Percentiles rank a stretch among this genome's conserved stretches.
Evolutionary conservation across 2,329 filamentous ascomycete species (phyloP).

Genomic region (Aspergillus pseudonomiae): DNA sequence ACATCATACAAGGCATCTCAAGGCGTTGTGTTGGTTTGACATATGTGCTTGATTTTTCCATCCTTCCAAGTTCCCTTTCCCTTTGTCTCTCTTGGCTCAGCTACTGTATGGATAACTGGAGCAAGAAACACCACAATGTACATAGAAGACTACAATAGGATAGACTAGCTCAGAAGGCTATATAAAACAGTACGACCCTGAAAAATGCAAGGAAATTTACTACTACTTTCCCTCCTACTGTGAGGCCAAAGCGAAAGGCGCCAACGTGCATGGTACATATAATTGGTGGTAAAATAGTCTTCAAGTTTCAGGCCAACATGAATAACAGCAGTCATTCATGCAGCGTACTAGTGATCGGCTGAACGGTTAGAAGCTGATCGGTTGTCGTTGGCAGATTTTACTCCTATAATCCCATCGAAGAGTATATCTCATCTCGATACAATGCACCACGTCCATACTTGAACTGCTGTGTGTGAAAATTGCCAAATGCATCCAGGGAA

Average conservation of each 20-base stretch:
- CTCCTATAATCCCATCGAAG: not conserved
- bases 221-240: not conserved
- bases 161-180: not conserved
- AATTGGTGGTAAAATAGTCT: not conserved
- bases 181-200: not conserved
- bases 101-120: not conserved
- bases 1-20: constrained; percentile 19
- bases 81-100: not conserved
- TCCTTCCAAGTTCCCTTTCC: not conserved
- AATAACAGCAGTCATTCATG: not conserved
- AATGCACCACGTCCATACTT: not conserved
- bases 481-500: not conserved
- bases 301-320: not conserved
- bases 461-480: not conserved
- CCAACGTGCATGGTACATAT: not conserved
- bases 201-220: not conserved
- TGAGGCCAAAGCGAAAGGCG: not conserved
- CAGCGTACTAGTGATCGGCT: too few relatives aligned
- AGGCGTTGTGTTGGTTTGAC: constrained; percentile 18
- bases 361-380: too few relatives aligned
- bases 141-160: not conserved
- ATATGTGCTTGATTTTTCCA: not conserved
- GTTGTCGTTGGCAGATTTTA: too few relatives aligned
- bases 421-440: not conserved
- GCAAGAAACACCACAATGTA: not conserved